These are phyloP conservation scores for Boletus subparvulus DNA, from an alignment of 768 basidiomycete genomes.

Conservation along the genomic window DNA sequence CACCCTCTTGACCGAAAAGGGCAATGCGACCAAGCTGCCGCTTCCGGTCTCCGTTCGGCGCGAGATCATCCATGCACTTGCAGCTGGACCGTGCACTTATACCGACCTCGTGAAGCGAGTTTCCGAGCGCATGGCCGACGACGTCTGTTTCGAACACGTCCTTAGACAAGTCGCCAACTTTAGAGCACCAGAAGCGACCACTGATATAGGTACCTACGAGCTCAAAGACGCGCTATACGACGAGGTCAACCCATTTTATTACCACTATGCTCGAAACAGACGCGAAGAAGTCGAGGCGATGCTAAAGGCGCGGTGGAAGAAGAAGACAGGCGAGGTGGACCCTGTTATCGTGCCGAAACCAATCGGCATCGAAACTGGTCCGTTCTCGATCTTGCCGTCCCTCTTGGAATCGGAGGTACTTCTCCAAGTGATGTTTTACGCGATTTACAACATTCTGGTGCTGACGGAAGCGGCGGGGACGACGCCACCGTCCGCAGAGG, in stretches of 20 bases:
- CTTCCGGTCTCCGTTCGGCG: conserved; percentile 65
- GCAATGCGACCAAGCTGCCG: conserved; percentile 67
- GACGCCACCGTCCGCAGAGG: conserved; percentile 78
- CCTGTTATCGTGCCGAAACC: conserved; percentile 75
- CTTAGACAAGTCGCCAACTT: conserved; percentile 79
- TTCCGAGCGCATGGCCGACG: conserved; percentile 85
- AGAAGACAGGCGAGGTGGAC: conserved; percentile 58
- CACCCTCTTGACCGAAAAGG: conserved; percentile 80
- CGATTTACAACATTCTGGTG: conserved; percentile 70
- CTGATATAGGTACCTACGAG: conserved; percentile 85
- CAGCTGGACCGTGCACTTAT: conserved; percentile 83
- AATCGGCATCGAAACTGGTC: conserved; percentile 61
- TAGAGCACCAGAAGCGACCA: conserved; percentile 71
- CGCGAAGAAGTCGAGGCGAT: conserved; percentile 87
- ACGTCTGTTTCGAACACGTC: conserved; percentile 76
- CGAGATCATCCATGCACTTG: conserved; percentile 89
- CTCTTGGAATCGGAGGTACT: conserved; percentile 71
- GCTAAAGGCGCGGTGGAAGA: conserved; percentile 64
- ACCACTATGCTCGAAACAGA: conserved; percentile 92
- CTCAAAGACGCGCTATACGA: conserved; percentile 79
- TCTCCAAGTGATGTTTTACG: conserved; percentile 80
- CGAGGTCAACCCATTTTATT: conserved; percentile 94
- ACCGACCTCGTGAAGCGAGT: conserved; percentile 90
- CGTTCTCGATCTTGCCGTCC: conserved; percentile 63
- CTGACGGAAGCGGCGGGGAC: conserved; percentile 58